phyloP scores from a whole-genome alignment of 2,329 filamentous ascomycete genomes.

The Xylariales sp. region DNA sequence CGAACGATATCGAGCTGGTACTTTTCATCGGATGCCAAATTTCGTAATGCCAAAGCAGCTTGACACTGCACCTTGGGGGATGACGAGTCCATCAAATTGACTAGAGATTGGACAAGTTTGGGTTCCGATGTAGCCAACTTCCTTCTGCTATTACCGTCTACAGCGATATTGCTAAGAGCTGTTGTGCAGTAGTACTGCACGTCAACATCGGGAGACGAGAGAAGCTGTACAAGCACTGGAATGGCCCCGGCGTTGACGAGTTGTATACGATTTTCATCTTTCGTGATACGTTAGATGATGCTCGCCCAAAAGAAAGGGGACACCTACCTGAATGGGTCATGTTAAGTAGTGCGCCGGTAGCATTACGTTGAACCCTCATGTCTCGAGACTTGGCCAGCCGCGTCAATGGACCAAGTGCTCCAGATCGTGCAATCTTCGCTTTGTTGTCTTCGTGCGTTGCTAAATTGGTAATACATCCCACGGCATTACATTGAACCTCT shows the following conservation, averaged over 20 bases:
- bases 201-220: slow-evolving; percentile 93
- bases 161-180: slow-evolving; percentile 97
- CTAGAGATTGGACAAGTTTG: slow-evolving; percentile 90
- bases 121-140: slow-evolving; percentile 91
- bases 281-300: slow-evolving; percentile 27
- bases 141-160: slow-evolving; percentile 90
- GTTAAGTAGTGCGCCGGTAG: slow-evolving; percentile 93
- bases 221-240: slow-evolving; percentile 92
- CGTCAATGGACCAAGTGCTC: slow-evolving; percentile 90
- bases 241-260: slow-evolving; percentile 98
- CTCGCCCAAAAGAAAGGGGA: background rate
- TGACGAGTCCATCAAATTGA: slow-evolving; percentile 96
- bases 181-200: slow-evolving; percentile 99
- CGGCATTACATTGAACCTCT: slow-evolving; percentile 98
- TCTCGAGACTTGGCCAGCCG: slow-evolving; percentile 95
- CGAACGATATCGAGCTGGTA: slow-evolving; percentile 98
- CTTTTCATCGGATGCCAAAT: slow-evolving; percentile 96
- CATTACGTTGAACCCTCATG: slow-evolving; percentile 98
- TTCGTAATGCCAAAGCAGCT: slow-evolving; percentile 91
- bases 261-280: slow-evolving; percentile 97
- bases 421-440: slow-evolving; percentile 95
- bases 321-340: slow-evolving; percentile 98
- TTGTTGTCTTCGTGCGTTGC: slow-evolving; percentile 99
- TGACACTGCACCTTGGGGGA: slow-evolving; percentile 99
- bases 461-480: slow-evolving; percentile 97